phyloP scores from a whole-genome alignment of 768 basidiomycete species.

The Suillus lakei region DNA sequence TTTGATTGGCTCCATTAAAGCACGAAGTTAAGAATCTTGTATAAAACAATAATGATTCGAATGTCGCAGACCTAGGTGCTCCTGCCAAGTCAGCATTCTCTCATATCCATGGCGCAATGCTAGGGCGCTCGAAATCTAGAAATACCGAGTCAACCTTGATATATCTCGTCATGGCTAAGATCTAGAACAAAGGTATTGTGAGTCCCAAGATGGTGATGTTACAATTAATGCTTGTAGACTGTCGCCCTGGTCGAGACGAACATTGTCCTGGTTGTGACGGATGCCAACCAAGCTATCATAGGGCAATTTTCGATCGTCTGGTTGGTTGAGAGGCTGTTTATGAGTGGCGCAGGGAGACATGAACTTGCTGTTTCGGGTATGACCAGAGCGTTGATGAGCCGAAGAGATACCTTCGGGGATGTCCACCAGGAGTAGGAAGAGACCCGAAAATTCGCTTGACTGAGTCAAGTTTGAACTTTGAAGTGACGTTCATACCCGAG shows the following conservation, averaged over 20 bases:
- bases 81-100: neutral
- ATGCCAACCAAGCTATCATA: neutral
- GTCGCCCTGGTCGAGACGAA: neutral
- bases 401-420: neutral
- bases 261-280: neutral
- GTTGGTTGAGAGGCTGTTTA: neutral
- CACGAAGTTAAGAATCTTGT: neutral
- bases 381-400: neutral
- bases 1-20: neutral
- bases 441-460: neutral
- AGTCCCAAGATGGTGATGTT: slow-evolving; percentile 1
- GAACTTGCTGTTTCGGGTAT: too few relatives aligned
- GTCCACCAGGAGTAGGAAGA: too few relatives aligned
- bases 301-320: neutral
- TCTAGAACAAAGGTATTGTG: neutral
- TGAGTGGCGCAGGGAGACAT: neutral
- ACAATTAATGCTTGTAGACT: neutral
- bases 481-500: neutral
- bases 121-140: neutral
- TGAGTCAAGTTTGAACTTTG: neutral
- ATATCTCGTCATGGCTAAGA: neutral
- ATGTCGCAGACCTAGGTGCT: neutral
- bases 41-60: neutral
- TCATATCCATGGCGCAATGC: neutral
- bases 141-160: neutral